A percentile compares a stretch with the other conserved stretches of the same genome.
Evolutionary conservation across 495 filamentous ascomycete genomes (phyloP).

Genomic region (Emericellopsis terricola): DNA sequence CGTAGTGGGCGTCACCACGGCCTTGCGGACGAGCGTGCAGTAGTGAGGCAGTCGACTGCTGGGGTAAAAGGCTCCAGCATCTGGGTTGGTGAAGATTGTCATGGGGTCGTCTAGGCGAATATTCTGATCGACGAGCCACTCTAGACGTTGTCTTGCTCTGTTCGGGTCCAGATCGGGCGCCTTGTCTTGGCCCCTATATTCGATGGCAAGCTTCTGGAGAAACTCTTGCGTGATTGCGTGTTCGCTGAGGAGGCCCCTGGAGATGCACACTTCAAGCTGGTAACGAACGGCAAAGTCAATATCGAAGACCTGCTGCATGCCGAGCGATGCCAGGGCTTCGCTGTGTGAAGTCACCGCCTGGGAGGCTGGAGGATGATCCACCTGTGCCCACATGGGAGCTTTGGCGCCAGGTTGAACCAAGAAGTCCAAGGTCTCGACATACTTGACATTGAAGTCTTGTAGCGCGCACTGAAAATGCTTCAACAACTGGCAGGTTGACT

Average conservation of each 20-base stretch:
- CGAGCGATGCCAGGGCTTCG: constrained; percentile 4
- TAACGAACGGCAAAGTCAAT: constrained; percentile 66
- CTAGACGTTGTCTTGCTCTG: constrained; percentile 18
- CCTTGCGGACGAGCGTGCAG: constrained; percentile 58
- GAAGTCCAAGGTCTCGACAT: neutral
- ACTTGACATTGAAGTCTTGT: constrained; percentile 53
- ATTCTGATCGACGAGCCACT: constrained; percentile 26
- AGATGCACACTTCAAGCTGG: constrained; percentile 84
- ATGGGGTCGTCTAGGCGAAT: constrained; percentile 50
- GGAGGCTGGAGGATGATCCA: constrained; percentile 20
- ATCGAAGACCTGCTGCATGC: constrained; percentile 17
- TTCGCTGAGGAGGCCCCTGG: constrained; percentile 62
- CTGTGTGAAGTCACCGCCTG: too few relatives aligned
- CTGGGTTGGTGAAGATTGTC: constrained; percentile 43
- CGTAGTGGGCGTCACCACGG: constrained; percentile 64
- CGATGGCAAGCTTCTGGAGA: constrained; percentile 36
- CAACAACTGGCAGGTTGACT: neutral
- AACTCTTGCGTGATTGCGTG: constrained; percentile 51
- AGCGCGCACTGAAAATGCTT: constrained; percentile 32
- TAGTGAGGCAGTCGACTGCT: constrained; percentile 44
- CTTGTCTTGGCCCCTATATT: too few relatives aligned
- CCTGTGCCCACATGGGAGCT: constrained; percentile 35
- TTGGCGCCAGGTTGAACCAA: neutral
- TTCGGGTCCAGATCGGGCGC: constrained; percentile 22
- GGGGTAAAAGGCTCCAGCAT: constrained; percentile 23